These are phyloP conservation scores for Sporothrix sp. DNA, from an alignment of 2,329 filamentous ascomycete genomes.

Conservation along the genomic window DNA sequence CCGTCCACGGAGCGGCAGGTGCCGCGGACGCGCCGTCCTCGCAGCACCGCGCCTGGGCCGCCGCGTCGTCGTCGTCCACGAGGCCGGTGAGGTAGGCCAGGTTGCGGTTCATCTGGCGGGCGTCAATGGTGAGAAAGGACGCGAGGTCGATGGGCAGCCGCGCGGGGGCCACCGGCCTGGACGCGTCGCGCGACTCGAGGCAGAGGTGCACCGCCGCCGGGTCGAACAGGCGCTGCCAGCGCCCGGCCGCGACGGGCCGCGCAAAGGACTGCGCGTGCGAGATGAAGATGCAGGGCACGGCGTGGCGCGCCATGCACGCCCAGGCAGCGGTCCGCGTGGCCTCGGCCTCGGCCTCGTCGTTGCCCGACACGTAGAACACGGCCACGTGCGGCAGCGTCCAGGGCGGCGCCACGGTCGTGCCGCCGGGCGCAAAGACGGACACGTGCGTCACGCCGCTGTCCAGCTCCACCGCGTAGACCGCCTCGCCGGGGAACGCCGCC, in stretches of 20 bases:
- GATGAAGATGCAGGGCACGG: conserved; percentile 39
- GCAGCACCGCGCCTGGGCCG: no score
- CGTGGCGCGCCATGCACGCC: conserved; percentile 38
- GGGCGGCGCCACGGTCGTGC: conserved; percentile 31
- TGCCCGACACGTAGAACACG: conserved; percentile 38
- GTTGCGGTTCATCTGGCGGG: conserved; percentile 44
- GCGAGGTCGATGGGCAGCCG: conserved; percentile 38
- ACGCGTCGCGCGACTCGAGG: conserved; percentile 33
- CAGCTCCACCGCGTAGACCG: conserved; percentile 30
- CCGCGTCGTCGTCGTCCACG: no score
- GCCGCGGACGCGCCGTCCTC: no score
- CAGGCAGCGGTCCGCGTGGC: conserved; percentile 33
- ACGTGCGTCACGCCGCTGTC: conserved; percentile 30
- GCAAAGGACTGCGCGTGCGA: conserved; percentile 34
- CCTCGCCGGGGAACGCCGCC: conserved; percentile 20
- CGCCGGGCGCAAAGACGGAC: conserved; percentile 28
- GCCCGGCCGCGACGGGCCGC: conserved; percentile 23
- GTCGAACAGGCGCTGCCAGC: conserved; percentile 29
- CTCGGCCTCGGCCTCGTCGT: conserved; percentile 30
- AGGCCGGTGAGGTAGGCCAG: conserved; percentile 39
- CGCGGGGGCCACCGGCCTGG: conserved; percentile 28
- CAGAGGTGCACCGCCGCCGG: conserved; percentile 38
- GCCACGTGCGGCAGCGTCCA: conserved; percentile 42
- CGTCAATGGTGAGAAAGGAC: conserved; percentile 41
- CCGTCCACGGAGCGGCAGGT: no score